Conservation (phyloP, 805 yeast species). For the Grigorovia jiainica region DNA sequence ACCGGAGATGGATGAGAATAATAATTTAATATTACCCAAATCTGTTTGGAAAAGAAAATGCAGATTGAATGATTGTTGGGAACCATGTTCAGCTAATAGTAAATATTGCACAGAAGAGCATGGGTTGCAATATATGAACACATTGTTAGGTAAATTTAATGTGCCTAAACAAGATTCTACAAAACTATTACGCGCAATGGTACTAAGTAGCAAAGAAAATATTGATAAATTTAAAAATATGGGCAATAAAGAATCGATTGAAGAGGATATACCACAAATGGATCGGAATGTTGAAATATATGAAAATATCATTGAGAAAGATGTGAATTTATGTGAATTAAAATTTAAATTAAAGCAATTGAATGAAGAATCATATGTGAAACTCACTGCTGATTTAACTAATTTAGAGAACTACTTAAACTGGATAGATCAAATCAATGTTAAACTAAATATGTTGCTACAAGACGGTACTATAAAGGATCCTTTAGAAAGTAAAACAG, state of each 20-base stretch:
- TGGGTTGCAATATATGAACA: conserved; percentile 34
- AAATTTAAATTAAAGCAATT: conserved; percentile 7
- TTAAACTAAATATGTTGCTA: not conserved
- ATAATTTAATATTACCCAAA: conserved; percentile 27
- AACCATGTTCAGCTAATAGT: conserved; percentile 31
- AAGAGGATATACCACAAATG: conserved; percentile 9
- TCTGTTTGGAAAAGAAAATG: conserved; percentile 75
- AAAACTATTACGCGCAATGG: conserved; percentile 10
- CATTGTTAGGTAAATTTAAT: conserved; percentile 4
- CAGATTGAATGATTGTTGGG: conserved; percentile 44
- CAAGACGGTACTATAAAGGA: not conserved
- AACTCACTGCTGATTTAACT: conserved; percentile 7
- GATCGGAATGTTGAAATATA: conserved; percentile 10
- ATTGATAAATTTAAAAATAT: conserved; percentile 11
- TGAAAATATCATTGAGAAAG: conserved; percentile 11
- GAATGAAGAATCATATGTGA: conserved; percentile 10
- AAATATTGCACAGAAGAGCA: conserved; percentile 74
- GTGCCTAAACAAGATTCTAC: conserved; percentile 4
- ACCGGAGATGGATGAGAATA: not conserved
- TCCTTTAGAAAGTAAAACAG: not conserved
- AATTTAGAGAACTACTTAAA: conserved; percentile 24
- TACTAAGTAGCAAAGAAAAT: conserved; percentile 4
- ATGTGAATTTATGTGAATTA: conserved; percentile 12
- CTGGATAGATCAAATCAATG: conserved; percentile 20
- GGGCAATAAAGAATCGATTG: conserved; percentile 16